These are phyloP conservation scores for Trichophyton equinum DNA, from an alignment of 2,329 filamentous ascomycete species.

Conservation along the genomic window DNA sequence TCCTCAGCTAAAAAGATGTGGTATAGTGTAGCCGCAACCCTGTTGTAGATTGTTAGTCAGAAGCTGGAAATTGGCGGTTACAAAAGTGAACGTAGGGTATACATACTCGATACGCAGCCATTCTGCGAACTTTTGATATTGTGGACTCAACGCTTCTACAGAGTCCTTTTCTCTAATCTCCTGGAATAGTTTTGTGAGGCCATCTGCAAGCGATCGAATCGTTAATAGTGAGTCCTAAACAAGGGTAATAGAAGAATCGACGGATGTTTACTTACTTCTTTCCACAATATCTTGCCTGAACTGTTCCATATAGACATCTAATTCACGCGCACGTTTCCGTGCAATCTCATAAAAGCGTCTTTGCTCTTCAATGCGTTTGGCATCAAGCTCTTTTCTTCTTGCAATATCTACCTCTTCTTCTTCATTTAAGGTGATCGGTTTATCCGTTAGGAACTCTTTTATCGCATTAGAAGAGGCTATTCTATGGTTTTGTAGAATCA, in stretches of 20 bases:
- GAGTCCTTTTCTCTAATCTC: constrained; percentile 85
- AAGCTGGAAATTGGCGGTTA: neutral
- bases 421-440: constrained; percentile 62
- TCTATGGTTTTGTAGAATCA: constrained; percentile 69
- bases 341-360: constrained; percentile 93
- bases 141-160: constrained; percentile 77
- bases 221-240: neutral
- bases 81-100: neutral
- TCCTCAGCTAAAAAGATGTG: constrained; percentile 96
- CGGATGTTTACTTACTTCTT: constrained; percentile 45
- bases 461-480: constrained; percentile 74
- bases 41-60: constrained; percentile 14
- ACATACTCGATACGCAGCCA: constrained; percentile 81
- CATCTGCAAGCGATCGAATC: constrained; percentile 40
- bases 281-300: constrained; percentile 57
- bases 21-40: constrained; percentile 85
- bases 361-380: constrained; percentile 82
- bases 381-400: constrained; percentile 68
- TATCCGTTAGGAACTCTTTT: constrained; percentile 63
- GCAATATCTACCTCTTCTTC: constrained; percentile 75
- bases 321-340: constrained; percentile 71
- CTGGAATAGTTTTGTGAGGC: constrained; percentile 79
- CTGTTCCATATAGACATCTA: constrained; percentile 95
- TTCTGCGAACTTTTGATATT: constrained; percentile 96
- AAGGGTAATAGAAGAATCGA: neutral